A percentile compares a stretch with the other conserved stretches of the same genome.
These are phyloP conservation scores for Candida succiphila DNA, from an alignment of 805 yeast genomes.

Conservation along the genomic window DNA sequence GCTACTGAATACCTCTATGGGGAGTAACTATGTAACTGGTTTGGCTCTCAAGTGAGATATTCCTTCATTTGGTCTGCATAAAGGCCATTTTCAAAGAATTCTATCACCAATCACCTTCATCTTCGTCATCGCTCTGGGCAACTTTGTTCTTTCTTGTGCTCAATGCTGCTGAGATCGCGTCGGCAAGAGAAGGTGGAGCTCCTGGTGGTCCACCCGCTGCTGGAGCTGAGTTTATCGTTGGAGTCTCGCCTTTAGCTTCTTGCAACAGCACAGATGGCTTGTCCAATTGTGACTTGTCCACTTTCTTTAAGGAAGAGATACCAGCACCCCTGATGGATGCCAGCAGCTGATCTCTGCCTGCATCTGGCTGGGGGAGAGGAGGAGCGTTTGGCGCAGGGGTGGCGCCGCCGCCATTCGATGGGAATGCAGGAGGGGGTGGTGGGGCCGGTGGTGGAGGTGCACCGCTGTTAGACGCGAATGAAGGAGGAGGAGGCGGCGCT, in stretches of 20 bases:
- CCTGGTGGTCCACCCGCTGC: constrained; percentile 28
- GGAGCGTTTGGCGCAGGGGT: constrained; percentile 32
- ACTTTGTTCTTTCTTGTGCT: constrained; percentile 77
- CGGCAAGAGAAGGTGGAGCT: constrained; percentile 59
- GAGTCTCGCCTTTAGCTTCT: constrained; percentile 60
- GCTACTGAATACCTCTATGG: not conserved
- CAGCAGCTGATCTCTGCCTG: constrained; percentile 69
- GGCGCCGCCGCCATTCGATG: constrained; percentile 24
- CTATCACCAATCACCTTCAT: constrained; percentile 66
- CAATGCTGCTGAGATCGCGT: constrained; percentile 82
- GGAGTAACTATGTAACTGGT: too few species aligned
- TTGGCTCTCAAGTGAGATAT: too few species aligned
- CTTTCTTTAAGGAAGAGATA: constrained; percentile 55
- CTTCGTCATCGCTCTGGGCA: constrained; percentile 73
- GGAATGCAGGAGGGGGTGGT: constrained; percentile 18
- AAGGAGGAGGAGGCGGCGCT: constrained; percentile 15
- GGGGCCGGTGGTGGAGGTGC: constrained; percentile 17
- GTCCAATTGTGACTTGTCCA: constrained; percentile 78
- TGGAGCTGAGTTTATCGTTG: constrained; percentile 23
- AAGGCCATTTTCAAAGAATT: too few species aligned
- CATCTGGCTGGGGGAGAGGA: constrained; percentile 31
- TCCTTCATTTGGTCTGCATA: too few species aligned
- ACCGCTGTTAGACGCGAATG: constrained; percentile 5
- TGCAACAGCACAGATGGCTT: constrained; percentile 63
- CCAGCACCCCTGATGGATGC: constrained; percentile 84